Conservation (phyloP, 1,139 yeast species). For the Geotrichum australiense region DNA sequence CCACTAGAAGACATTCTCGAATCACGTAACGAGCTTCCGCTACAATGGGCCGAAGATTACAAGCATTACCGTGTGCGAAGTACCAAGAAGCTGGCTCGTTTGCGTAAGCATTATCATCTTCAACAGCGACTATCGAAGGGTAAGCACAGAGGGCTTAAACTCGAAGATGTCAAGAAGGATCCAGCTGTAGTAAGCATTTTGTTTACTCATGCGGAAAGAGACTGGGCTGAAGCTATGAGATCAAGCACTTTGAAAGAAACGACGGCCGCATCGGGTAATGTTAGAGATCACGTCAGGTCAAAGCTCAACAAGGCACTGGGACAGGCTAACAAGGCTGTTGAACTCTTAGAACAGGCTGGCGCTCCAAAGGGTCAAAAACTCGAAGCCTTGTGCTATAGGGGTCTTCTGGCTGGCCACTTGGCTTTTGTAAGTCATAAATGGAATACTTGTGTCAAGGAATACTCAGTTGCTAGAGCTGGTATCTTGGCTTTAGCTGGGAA, state of each 20-base stretch:
- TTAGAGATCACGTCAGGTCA: slow-evolving; percentile 49
- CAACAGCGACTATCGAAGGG: slow-evolving; percentile 47
- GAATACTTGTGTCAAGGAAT: slow-evolving; percentile 45
- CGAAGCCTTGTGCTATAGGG: slow-evolving; percentile 55
- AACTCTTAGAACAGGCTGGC: slow-evolving; percentile 3
- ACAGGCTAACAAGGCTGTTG: slow-evolving; percentile 34
- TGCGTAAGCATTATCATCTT: slow-evolving; percentile 51
- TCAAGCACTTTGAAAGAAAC: slow-evolving; percentile 34
- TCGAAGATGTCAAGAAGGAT: slow-evolving; percentile 44
- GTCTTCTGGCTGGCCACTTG: slow-evolving; percentile 54
- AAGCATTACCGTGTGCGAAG: slow-evolving; percentile 30
- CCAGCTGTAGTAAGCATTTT: slow-evolving; percentile 43
- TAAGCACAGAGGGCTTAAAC: slow-evolving; percentile 21
- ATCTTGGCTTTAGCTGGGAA: slow-evolving; percentile 33
- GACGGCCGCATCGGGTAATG: slow-evolving; percentile 11
- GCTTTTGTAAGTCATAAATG: slow-evolving; percentile 56
- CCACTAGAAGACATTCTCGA: slow-evolving; percentile 29
- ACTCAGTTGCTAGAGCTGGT: slow-evolving; percentile 56
- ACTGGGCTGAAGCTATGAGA: slow-evolving; percentile 62
- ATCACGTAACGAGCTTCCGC: slow-evolving; percentile 30
- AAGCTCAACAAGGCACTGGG: slow-evolving; percentile 60
- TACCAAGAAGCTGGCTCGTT: slow-evolving; percentile 43
- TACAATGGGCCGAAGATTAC: slow-evolving; percentile 39
- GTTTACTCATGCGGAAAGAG: slow-evolving; percentile 58
- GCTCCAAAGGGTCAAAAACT: slow-evolving; percentile 24